Base-by-base conservation (phyloP, 2,329 filamentous ascomycete genomes). In the Fusarium citri region DNA sequence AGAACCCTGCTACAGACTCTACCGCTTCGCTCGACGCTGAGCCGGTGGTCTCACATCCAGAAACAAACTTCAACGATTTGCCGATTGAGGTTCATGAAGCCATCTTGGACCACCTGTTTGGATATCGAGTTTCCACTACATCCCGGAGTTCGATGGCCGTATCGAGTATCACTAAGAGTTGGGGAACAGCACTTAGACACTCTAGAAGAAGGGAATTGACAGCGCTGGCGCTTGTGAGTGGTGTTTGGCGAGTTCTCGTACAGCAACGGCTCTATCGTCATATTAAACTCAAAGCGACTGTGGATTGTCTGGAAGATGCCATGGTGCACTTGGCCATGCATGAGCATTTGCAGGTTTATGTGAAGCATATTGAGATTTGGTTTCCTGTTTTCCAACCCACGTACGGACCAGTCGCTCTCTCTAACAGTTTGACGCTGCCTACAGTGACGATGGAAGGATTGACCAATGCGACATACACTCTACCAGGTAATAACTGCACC, bases 361-460 rank as follows among this genome's bases (percentile, higher is more conserved):
- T 94, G 64, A 89, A 89, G 69, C 91, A 94, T 74, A 86, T 93
- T 63, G 91, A 94, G 78, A 84, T 93, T 43, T 94, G 91, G 91
- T 92, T 94, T 66, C 91, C 92, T 5, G 91, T 93, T 42, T 94
- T 91, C 72, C 86, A 90, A 69, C 87, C 87, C 22, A 86, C 84
- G 15, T 82, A 83, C 60, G 80, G 82, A 12, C 80, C 84, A 8
- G 74, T 81, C 42, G 79, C 81, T 6, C 70, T 82, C 22, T 82
- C 83, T 18, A 81, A 82, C 42, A 82, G 80, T 1, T 79, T 84
- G 53, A 78, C 82, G 3, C 78, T 87, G 12, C 86, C 86, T 10
- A 86, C 83, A 1, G 83, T 88, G n/a, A 86, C 85, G 4, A 82
- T 83, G 42, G 85, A 87, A 63, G 86, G 86, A 30, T 79, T 88